phyloP scores from a whole-genome alignment of 2,329 filamentous ascomycete species.

The Aspergillus fumigatus region DNA sequence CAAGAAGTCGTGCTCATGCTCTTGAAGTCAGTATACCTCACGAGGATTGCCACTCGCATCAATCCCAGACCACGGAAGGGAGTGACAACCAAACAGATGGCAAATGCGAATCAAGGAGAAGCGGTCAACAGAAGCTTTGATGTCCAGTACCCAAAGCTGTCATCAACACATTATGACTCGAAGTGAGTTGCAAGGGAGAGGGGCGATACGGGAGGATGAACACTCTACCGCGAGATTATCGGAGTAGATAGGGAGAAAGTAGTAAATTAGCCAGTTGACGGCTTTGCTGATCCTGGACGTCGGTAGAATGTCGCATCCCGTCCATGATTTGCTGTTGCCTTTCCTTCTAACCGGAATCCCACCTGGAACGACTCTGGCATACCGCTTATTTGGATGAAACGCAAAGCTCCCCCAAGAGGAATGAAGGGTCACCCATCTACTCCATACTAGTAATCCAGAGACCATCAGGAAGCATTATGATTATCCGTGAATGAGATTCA shows the following conservation, averaged over 20 bases:
- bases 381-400: background rate
- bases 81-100: background rate
- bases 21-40: background rate
- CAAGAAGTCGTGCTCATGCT: conserved; percentile 16
- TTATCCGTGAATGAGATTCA: no score
- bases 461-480: background rate
- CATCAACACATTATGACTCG: background rate
- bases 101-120: background rate
- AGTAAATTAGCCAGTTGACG: background rate
- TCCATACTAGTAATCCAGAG: background rate
- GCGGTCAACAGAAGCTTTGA: background rate
- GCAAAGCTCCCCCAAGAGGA: background rate
- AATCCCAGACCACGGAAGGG: background rate
- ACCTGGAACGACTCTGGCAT: background rate
- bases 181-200: background rate
- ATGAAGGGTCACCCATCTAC: background rate
- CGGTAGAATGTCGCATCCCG: background rate
- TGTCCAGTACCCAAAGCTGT: background rate
- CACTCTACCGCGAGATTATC: background rate
- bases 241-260: background rate
- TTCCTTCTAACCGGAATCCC: background rate
- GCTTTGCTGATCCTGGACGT: background rate
- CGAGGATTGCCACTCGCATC: background rate
- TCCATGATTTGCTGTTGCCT: background rate
- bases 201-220: background rate